A percentile compares a stretch with the other conserved stretches of the same genome.
Evolutionary conservation across 164 flowering plant species (phyloP).

Genomic region (Nelumbo lutea): DNA sequence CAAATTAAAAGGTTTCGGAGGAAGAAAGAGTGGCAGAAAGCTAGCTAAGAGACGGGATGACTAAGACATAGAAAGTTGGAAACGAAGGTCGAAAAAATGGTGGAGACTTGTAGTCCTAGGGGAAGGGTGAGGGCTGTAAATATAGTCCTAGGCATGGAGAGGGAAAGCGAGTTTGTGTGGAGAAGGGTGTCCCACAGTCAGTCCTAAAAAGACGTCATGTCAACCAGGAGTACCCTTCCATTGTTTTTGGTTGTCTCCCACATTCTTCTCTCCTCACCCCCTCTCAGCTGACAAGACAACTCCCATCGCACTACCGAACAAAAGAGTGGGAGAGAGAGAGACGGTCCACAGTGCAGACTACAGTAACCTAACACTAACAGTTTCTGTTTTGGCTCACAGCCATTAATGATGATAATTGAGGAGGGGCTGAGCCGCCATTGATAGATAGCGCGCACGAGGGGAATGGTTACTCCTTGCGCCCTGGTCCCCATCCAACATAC

Average conservation of each 20-base stretch:
- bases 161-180: background rate
- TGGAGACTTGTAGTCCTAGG: background rate
- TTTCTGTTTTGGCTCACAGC: slow-evolving; percentile 41
- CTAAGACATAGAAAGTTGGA: background rate
- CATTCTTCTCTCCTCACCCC: slow-evolving; percentile 22
- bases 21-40: background rate
- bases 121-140: slow-evolving; percentile 27
- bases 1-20: background rate
- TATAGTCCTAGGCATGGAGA: slow-evolving; percentile 15
- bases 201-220: slow-evolving; percentile 35
- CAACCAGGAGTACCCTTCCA: slow-evolving; percentile 29
- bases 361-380: background rate
- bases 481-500: background rate
- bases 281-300: slow-evolving; percentile 32
- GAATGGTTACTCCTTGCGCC: slow-evolving; percentile 18
- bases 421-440: slow-evolving; percentile 33
- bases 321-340: slow-evolving; percentile 4
- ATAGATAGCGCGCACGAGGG: slow-evolving; percentile 55
- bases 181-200: slow-evolving; percentile 22
- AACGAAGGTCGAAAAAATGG: background rate
- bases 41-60: background rate
- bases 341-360: too few relatives aligned
- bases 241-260: slow-evolving; percentile 62
- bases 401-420: slow-evolving; percentile 52
- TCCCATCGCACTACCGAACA: slow-evolving; percentile 12